A percentile compares a stretch with the other conserved stretches of the same genome.
Conservation (phyloP, 345 rosid genomes). For the Acer saccharum region DNA sequence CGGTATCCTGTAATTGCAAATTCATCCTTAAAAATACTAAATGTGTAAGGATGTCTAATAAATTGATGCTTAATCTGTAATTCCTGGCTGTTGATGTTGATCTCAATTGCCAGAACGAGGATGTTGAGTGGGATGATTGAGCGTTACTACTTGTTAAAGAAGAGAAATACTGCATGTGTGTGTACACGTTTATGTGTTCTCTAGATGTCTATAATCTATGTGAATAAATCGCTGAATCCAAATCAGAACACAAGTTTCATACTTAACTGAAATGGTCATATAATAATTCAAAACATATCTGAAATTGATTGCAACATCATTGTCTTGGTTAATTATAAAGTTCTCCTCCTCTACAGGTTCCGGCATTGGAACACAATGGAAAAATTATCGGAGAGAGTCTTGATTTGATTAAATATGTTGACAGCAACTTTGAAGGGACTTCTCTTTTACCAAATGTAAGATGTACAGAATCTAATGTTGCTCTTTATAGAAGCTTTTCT, state of each 20-base stretch:
- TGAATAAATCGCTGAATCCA: not conserved
- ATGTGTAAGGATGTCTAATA: too few relatives aligned
- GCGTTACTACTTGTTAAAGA: not conserved
- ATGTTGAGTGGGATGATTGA: not conserved
- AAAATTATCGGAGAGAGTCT: slow-evolving; percentile 88
- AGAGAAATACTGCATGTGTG: not conserved
- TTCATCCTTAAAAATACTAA: too few relatives aligned
- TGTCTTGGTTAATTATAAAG: not conserved
- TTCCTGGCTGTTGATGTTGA: not conserved
- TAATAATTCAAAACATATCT: too few relatives aligned
- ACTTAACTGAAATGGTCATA: not conserved
- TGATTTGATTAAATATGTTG: slow-evolving; percentile 72
- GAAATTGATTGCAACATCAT: too few relatives aligned
- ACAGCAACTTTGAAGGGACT: slow-evolving; percentile 86
- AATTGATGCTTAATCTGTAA: not conserved
- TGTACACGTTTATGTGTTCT: not conserved
- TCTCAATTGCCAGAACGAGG: not conserved
- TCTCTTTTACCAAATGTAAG: slow-evolving; percentile 67
- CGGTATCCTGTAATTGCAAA: too few relatives aligned
- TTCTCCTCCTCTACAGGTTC: slow-evolving; percentile 52
- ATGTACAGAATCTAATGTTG: not conserved
- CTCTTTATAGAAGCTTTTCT: not conserved
- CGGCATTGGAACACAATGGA: slow-evolving; percentile 89
- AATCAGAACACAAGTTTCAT: not conserved
- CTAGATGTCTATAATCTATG: not conserved